Evolutionary conservation across 148 eudicot genomes (phyloP), one percentile per base, ranked within the genome.

Genomic region (Fagopyrum esculentum): DNA sequence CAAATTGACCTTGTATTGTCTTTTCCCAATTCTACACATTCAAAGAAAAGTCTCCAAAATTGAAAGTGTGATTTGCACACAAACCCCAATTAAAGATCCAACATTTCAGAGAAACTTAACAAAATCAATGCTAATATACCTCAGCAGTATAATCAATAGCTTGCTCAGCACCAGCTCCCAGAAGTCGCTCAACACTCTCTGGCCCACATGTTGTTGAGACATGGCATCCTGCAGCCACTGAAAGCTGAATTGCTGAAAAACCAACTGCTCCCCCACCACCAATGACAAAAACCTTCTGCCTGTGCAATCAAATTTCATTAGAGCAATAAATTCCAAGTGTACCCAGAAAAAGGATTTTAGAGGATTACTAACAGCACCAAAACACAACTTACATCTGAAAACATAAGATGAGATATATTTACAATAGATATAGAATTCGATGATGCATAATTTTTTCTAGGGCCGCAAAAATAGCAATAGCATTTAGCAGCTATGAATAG

Each of bases 261-360:
- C 99, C 99, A 45, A 95, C 99, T 63, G 97, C 97, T 45, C 97
- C 99, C 69, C 99, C 99, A 69, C 99, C 99, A 76, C 97, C 99
- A 59, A 92, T 72, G 60, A 95, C 84, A 73, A 95, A 83, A 57
- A 92, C 89, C 50, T 86, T 90, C 78, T 95, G 96, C 75, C 99
- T 95, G 86, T 45, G 30, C 26, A 79, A 16, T 11, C 46, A 55
- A n/a, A 40, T 45, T 35, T 60, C 15, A 50, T 16, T 43, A 47
- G 11, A 48, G 59, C 29, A 63, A 16, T 16, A 19, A 57, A 19
- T 57, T 57, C 15, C 69, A 63, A 43, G 19, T 15, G 35, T 11
- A 8, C 71, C 71, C n/a, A 15, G n/a, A 40, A 69, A 73, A 60
- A 35, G 40, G 35, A 79, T 55, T 43, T 30, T 51, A 9, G 66